Evolutionary conservation across 805 yeast species (phyloP).

Genomic region (Teunomyces kruisii): DNA sequence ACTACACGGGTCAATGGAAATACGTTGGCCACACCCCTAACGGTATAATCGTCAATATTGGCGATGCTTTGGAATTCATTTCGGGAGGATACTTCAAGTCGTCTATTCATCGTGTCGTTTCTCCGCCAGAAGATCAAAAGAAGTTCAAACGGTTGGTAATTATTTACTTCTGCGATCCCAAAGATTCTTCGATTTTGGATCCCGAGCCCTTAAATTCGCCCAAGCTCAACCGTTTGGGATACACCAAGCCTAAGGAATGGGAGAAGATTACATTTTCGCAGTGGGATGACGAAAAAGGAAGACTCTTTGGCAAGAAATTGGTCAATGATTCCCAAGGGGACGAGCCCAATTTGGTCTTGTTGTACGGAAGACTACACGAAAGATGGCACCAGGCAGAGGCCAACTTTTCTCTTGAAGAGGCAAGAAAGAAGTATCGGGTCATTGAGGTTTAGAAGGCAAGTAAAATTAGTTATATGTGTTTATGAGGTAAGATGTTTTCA

Average conservation of each 20-base stretch:
- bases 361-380: constrained; percentile 43
- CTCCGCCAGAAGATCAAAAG: constrained; percentile 16
- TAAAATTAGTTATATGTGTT: background rate
- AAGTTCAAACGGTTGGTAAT: constrained; percentile 13
- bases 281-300: constrained; percentile 45
- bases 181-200: constrained; percentile 12
- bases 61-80: constrained; percentile 32
- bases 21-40: constrained; percentile 31
- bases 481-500: background rate
- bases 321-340: constrained; percentile 34
- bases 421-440: constrained; percentile 22
- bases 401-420: constrained; percentile 25
- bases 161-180: constrained; percentile 16
- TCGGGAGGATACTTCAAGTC: constrained; percentile 26
- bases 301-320: constrained; percentile 42
- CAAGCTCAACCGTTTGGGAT: constrained; percentile 10
- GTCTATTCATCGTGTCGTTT: constrained; percentile 14
- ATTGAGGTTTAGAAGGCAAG: constrained; percentile 14
- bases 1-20: constrained; percentile 28
- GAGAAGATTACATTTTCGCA: constrained; percentile 24
- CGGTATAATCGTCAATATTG: constrained; percentile 29
- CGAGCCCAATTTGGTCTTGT: constrained; percentile 35
- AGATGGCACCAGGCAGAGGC: constrained; percentile 36
- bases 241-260: constrained; percentile 25
- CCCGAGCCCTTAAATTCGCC: constrained; percentile 14